Evolutionary conservation across 169 alveolate genomes (phyloP).

Genomic region (Cystoisospora suis): DNA sequence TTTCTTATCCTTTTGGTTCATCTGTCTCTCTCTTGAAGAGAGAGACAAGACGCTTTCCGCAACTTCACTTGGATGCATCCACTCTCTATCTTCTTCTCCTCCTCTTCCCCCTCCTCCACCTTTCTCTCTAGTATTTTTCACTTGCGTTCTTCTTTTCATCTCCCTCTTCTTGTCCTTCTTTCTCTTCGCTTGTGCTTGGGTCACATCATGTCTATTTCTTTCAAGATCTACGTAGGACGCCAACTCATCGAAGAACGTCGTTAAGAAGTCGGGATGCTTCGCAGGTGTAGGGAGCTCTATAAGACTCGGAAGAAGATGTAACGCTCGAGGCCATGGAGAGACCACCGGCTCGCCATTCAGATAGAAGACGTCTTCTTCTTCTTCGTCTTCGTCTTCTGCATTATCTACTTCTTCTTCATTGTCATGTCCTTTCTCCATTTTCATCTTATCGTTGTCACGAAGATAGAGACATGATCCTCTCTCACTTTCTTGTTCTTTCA

Average conservation of each 20-base stretch:
- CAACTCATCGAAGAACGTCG: too few relatives aligned
- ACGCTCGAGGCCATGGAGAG: conserved; percentile 45
- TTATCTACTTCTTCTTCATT: conserved; percentile 1
- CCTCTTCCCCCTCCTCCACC: neutral
- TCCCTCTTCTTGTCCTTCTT: neutral
- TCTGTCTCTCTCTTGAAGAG: neutral
- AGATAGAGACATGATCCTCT: neutral
- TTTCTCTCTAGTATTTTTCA: neutral
- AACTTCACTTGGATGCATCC: neutral
- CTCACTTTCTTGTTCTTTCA: neutral
- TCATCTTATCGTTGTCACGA: neutral
- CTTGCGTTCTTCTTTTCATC: neutral
- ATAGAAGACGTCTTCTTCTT: neutral
- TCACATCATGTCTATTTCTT: too few relatives aligned
- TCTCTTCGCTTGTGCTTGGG: too few relatives aligned
- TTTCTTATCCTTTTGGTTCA: too few relatives aligned
- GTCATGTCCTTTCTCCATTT: neutral
- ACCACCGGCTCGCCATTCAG: conserved; percentile 16
- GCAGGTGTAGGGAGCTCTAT: conserved; percentile 48
- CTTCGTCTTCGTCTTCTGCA: neutral
- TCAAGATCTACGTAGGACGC: too few relatives aligned
- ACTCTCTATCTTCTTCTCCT: neutral
- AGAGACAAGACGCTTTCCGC: neutral
- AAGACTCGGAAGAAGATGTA: conserved; percentile 19
- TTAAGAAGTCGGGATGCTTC: neutral